A percentile compares a stretch with the other conserved stretches of the same genome.
Conservation (phyloP, 345 rosid species). For the Heritiera littoralis region DNA sequence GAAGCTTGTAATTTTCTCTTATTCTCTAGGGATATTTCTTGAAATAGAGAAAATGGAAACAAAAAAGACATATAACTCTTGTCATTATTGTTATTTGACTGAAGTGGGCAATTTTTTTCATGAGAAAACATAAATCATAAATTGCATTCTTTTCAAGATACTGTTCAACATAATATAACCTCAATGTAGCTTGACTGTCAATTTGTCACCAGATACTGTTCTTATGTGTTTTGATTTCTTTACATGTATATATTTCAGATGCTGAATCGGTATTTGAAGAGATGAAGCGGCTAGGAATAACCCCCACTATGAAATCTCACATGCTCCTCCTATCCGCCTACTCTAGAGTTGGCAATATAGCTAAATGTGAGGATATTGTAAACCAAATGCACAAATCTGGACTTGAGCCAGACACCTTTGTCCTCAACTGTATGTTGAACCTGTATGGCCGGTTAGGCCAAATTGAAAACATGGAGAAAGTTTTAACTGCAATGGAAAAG, state of each 20-base stretch:
- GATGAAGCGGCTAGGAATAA: conserved; percentile 76
- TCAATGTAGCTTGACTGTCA: not conserved
- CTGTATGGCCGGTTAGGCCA: conserved; percentile 79
- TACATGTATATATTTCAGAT: conserved; percentile 37
- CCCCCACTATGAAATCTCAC: conserved; percentile 92
- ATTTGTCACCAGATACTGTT: not conserved
- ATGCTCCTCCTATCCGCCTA: conserved; percentile 88
- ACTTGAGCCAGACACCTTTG: conserved; percentile 75
- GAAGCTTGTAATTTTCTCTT: not conserved
- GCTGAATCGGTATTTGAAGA: conserved; percentile 79
- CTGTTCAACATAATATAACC: not conserved
- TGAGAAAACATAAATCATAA: not conserved
- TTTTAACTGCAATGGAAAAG: conserved; percentile 55
- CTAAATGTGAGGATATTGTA: conserved; percentile 72
- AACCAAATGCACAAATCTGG: conserved; percentile 72
- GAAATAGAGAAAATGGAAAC: not conserved
- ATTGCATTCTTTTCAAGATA: not conserved
- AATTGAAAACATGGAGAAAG: conserved; percentile 75
- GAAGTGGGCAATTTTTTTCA: not conserved
- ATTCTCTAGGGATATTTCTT: not conserved
- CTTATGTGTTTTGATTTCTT: not conserved
- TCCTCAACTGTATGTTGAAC: conserved; percentile 81
- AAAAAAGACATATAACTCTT: not conserved
- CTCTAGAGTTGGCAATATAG: conserved; percentile 61
- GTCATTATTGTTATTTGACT: not conserved